These are phyloP conservation scores for Colletotrichum liaoningense DNA, from an alignment of 2,329 filamentous ascomycete species.

Conservation along the genomic window DNA sequence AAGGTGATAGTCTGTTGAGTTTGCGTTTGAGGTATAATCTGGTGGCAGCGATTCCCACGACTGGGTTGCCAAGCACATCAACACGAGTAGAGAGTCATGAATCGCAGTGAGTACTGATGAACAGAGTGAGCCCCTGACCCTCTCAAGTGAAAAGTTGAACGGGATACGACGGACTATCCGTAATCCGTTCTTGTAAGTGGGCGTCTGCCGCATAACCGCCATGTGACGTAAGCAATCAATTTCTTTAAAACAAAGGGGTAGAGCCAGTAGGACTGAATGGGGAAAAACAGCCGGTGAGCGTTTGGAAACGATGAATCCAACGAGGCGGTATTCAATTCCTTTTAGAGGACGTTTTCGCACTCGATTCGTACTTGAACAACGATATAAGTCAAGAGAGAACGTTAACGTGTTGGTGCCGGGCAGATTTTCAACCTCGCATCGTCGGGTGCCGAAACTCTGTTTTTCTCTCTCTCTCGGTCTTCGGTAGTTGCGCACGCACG, in stretches of 20 bases:
- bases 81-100: not conserved
- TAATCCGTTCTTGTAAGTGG: not conserved
- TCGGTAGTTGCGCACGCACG: not conserved
- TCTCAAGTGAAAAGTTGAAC: not conserved
- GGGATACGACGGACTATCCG: not conserved
- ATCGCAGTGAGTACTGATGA: not conserved
- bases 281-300: not conserved
- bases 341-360: not conserved
- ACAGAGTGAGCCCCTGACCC: not conserved
- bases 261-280: not conserved
- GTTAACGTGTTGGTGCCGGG: not conserved
- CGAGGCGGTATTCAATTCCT: not conserved
- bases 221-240: constrained; percentile 8
- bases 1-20: not conserved
- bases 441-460: not conserved
- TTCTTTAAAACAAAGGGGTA: constrained; percentile 4
- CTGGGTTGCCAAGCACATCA: not conserved
- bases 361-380: not conserved
- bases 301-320: not conserved
- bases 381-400: not conserved
- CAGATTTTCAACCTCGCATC: not conserved
- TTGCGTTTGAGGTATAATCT: not conserved
- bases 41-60: not conserved
- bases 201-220: not conserved
- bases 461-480: not conserved